These are phyloP conservation scores for Phyllosticta ampelicida DNA, from an alignment of 2,329 filamentous ascomycete genomes.

Conservation along the genomic window DNA sequence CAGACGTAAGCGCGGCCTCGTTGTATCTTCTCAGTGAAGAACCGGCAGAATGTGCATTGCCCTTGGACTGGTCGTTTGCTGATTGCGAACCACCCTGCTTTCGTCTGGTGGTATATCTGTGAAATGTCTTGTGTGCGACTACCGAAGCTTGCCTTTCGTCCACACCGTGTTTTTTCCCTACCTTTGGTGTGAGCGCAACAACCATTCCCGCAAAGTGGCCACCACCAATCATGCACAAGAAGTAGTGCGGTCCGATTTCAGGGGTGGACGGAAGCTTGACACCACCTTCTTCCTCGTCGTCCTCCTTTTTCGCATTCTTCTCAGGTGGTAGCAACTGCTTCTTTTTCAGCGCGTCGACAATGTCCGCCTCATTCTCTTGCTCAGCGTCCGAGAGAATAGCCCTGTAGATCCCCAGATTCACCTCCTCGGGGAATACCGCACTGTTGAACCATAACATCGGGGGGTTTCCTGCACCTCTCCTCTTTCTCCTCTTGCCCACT, in stretches of 20 bases:
- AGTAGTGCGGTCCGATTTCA: constrained; percentile 71
- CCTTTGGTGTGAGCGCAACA: constrained; percentile 73
- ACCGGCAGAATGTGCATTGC: constrained; percentile 86
- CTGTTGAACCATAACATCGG: constrained; percentile 82
- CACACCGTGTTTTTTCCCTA: constrained; percentile 58
- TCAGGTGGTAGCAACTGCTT: constrained; percentile 64
- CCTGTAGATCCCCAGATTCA: constrained; percentile 75
- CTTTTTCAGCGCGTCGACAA: constrained; percentile 58
- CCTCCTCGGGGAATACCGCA: constrained; percentile 61
- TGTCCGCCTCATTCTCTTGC: constrained; percentile 48
- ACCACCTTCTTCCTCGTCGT: constrained; percentile 43
- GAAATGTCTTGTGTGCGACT: constrained; percentile 93
- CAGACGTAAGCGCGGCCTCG: constrained; percentile 78
- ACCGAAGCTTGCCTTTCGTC: constrained; percentile 80
- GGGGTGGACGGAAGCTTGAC: constrained; percentile 44
- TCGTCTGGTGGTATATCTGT: constrained; percentile 87
- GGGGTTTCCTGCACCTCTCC: constrained; percentile 51
- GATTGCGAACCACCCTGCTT: constrained; percentile 96
- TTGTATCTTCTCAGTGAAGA: constrained; percentile 86
- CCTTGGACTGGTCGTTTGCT: constrained; percentile 87
- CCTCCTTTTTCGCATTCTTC: constrained; percentile 24
- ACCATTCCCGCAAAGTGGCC: constrained; percentile 97
- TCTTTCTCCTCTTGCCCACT: constrained; percentile 37
- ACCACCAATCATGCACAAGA: constrained; percentile 97
- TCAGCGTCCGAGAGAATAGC: constrained; percentile 67